phyloP scores from a whole-genome alignment of 345 rosid species.

The Nasturtium officinale region DNA sequence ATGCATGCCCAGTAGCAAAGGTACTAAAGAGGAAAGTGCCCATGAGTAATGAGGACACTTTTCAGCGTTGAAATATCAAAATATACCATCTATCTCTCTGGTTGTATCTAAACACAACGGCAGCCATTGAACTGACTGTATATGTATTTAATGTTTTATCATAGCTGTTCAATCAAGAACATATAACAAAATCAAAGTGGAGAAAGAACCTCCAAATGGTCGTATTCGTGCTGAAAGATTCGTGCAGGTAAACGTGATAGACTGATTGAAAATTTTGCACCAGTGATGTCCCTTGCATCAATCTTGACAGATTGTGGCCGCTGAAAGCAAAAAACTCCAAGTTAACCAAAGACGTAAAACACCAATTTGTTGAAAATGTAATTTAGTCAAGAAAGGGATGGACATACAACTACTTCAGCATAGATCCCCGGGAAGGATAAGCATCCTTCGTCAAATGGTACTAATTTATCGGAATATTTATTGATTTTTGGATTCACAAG shows the following conservation, averaged over 20 bases:
- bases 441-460: slow-evolving; percentile 81
- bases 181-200: slow-evolving; percentile 8
- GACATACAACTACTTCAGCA: slow-evolving; percentile 76
- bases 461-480: slow-evolving; percentile 65
- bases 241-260: slow-evolving; percentile 84
- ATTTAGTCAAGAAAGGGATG: not conserved
- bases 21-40: slow-evolving; percentile 1
- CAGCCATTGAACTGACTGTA: not conserved
- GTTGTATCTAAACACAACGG: slow-evolving; percentile 11
- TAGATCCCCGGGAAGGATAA: slow-evolving; percentile 87
- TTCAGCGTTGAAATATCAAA: not conserved
- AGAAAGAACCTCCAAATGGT: slow-evolving; percentile 76
- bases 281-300: slow-evolving; percentile 82
- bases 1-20: slow-evolving; percentile 2
- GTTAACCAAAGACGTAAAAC: not conserved
- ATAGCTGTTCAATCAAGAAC: slow-evolving; percentile 13
- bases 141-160: not conserved
- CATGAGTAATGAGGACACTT: not conserved
- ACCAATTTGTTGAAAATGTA: not conserved
- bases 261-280: slow-evolving; percentile 66
- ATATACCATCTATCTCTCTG: not conserved
- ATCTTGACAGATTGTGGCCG: slow-evolving; percentile 86
- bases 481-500: slow-evolving; percentile 83
- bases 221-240: slow-evolving; percentile 94
- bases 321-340: slow-evolving; percentile 50